Evolutionary conservation across 345 rosid species (phyloP).

Genomic region (Draba incana): DNA sequence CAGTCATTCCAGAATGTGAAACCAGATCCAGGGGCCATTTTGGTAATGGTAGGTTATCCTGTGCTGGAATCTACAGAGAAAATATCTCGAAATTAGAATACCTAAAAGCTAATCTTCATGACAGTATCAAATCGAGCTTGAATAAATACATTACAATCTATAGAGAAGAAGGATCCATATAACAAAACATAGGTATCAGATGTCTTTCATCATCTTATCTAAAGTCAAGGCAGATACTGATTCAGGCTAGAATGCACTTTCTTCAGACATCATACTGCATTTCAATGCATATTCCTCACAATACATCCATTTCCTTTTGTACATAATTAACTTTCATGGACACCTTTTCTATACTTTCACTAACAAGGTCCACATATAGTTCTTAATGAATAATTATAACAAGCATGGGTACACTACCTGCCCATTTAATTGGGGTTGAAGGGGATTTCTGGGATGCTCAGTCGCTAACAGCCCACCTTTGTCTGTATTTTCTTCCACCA

Average conservation of each 20-base stretch:
- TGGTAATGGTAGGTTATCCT: conserved; percentile 40
- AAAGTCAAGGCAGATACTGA: conserved; percentile 19
- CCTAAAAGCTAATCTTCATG: conserved; percentile 1
- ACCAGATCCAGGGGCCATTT: conserved; percentile 47
- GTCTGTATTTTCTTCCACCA: conserved; percentile 41
- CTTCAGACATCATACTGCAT: not conserved
- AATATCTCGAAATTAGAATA: conserved; percentile 21
- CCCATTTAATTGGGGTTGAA: conserved; percentile 57
- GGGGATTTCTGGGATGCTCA: conserved; percentile 48
- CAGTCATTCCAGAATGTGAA: conserved; percentile 50
- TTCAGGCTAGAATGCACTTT: conserved; percentile 2
- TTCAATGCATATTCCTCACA: conserved; percentile 15
- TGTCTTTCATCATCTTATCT: conserved; percentile 19
- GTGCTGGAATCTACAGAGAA: conserved; percentile 50
- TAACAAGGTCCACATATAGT: not conserved
- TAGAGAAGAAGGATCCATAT: not conserved
- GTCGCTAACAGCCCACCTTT: conserved; percentile 45
- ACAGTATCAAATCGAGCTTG: not conserved
- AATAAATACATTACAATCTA: conserved; percentile 5
- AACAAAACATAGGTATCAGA: not conserved
- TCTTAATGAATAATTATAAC: not conserved
- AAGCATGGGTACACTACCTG: conserved; percentile 54
- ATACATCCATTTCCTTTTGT: not conserved
- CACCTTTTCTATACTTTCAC: conserved; percentile 1
- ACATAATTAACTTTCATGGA: not conserved